Percentiles rank a stretch among this genome's conserved stretches.
Conservation (phyloP, 179 eudicot genomes). For the Patellifolia procumbens region DNA sequence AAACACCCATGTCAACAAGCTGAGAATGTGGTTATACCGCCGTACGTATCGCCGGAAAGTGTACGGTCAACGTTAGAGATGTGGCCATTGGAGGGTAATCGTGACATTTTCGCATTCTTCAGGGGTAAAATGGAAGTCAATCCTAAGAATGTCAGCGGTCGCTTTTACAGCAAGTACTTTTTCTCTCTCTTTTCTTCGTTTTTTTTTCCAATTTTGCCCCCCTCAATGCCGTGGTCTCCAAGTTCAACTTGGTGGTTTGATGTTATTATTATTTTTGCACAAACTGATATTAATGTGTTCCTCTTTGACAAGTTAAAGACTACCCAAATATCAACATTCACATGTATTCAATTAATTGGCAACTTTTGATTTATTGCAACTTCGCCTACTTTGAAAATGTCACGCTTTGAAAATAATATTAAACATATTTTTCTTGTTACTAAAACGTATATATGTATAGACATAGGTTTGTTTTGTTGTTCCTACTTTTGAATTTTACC, state of each 20-base stretch:
- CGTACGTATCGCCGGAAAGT: constrained; percentile 52
- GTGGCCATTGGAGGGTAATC: constrained; percentile 50
- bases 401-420: no score
- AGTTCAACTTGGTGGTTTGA: constrained; percentile 5
- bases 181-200: background rate
- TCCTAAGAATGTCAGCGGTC: constrained; percentile 83
- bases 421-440: no score
- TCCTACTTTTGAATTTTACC: no score
- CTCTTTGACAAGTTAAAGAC: background rate
- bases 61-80: constrained; percentile 43
- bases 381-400: no score
- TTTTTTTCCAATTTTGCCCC: constrained; percentile 4
- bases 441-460: no score
- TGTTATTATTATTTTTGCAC: constrained; percentile 3
- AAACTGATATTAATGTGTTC: background rate
- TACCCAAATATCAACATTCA: background rate
- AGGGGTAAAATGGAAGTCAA: constrained; percentile 86
- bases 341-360: background rate
- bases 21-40: constrained; percentile 64
- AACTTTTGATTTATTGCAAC: background rate
- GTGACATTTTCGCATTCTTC: constrained; percentile 79
- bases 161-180: constrained; percentile 77
- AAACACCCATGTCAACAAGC: constrained; percentile 76
- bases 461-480: no score
- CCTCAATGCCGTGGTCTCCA: background rate